Evolutionary conservation across 306 rosid species (phyloP), one percentile per base, ranked within the genome.

Genomic region (Citrullus mucosospermus): DNA sequence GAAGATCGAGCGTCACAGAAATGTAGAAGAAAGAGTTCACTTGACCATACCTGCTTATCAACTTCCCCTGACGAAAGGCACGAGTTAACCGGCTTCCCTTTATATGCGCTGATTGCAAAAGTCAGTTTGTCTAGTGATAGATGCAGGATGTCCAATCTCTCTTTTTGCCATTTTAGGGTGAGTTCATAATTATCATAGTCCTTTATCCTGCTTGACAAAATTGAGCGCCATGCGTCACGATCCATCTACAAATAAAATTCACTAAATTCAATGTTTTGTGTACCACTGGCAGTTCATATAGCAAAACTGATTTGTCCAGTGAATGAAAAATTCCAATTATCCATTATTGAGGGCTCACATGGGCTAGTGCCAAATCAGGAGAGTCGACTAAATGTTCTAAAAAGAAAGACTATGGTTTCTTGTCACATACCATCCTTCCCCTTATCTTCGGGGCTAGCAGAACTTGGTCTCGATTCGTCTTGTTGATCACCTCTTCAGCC

Each of bases 51-150:
- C 50, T 78, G 71, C 39, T 41, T 82, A 82, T 72, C 76, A 6
- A 78, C 69, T 55, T 36, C 70, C 60, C 80, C 78, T 2, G 8
- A 56, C 16, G 78, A 57, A 3, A 51, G 48, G 78, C 78, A 78
- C 44, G 85, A 71, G 20, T 60, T 25, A 8, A 6, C 18, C 22
- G 79, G 15, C 65, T 36, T 72, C 20, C 12, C 69, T 9, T 48
- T 69, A 32, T 71, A 61, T 38, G 82, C 79, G 32, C 78, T 61
- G 61, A 78, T 78, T 53, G 79, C 85, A 41, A 78, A 73, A 44
- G 70, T 39, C 53, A 78, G 81, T 76, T 67, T 82, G 69, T 82
- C 85, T 12, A 78, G 18, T 51, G 50, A 39, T 38, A 6, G 62
- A 20, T 82, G 73, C 57, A 68, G 84, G 30, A 46, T 9, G 46